These are phyloP conservation scores for Fraxinus velutina DNA, from an alignment of 305 asterid species.

Conservation along the genomic window DNA sequence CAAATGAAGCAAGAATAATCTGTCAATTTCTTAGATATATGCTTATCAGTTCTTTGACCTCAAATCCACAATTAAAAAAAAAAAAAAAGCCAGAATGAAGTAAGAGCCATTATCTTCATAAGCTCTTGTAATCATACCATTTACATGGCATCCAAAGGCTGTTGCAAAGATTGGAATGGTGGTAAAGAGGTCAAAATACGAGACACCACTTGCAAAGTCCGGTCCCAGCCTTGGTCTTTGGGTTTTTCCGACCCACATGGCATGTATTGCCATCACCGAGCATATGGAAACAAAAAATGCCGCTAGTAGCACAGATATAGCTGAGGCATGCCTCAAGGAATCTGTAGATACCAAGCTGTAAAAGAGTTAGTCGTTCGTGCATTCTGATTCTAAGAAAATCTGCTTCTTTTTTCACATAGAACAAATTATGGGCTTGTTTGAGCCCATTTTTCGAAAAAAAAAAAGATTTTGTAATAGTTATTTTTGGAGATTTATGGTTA, in stretches of 20 bases:
- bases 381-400: constrained; percentile 4
- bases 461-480: too few species aligned
- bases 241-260: constrained; percentile 67
- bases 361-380: constrained; percentile 33
- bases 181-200: constrained; percentile 64
- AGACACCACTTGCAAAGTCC: constrained; percentile 54
- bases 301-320: constrained; percentile 81
- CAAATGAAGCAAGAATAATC: not conserved
- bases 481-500: too few species aligned
- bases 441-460: too few species aligned
- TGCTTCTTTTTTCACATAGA: not conserved
- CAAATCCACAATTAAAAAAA: not conserved
- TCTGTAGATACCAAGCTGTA: constrained; percentile 50
- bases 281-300: constrained; percentile 77
- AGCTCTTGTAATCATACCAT: constrained; percentile 42
- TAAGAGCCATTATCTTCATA: not conserved
- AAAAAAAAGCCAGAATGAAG: not conserved
- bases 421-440: not conserved
- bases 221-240: constrained; percentile 61
- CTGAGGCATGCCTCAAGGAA: constrained; percentile 85
- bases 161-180: constrained; percentile 91
- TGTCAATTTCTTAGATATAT: not conserved
- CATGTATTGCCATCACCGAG: constrained; percentile 72
- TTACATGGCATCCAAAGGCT: constrained; percentile 92
- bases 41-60: not conserved